These are phyloP conservation scores for Anastatica hierochuntica DNA, from an alignment of 345 rosid genomes.

Conservation along the genomic window DNA sequence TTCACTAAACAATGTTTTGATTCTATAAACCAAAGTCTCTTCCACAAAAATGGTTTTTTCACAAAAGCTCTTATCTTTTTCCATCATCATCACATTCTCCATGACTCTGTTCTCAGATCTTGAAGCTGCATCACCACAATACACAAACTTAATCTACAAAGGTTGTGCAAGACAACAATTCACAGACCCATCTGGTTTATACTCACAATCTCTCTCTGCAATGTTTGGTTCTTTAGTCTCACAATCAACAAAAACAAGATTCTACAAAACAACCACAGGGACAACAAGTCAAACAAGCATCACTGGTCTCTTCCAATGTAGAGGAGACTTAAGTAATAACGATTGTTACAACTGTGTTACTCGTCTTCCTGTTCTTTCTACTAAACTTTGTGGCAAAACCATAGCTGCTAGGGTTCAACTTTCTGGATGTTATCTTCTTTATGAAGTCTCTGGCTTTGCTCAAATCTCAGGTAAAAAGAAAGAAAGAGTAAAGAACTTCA, in stretches of 20 bases:
- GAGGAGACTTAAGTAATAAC: conserved; percentile 66
- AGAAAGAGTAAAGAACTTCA: too few relatives aligned
- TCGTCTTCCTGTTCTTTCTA: conserved; percentile 64
- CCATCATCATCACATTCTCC: conserved; percentile 24
- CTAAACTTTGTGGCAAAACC: conserved; percentile 67
- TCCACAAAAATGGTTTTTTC: conserved; percentile 18
- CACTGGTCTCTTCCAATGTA: conserved; percentile 85
- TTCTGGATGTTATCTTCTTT: conserved; percentile 73
- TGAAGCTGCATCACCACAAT: conserved; percentile 53
- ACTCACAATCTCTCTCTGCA: conserved; percentile 85
- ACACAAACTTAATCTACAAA: conserved; percentile 67
- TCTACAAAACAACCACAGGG: conserved; percentile 79
- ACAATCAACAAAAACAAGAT: conserved; percentile 72
- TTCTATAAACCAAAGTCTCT: too few relatives aligned
- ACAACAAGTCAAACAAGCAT: conserved; percentile 57
- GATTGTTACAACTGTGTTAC: conserved; percentile 94
- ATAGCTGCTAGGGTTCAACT: conserved; percentile 81
- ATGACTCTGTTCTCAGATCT: conserved; percentile 35
- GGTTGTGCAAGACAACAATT: conserved; percentile 77
- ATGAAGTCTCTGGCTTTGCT: conserved; percentile 73
- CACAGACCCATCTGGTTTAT: conserved; percentile 73
- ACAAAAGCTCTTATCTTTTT: too few relatives aligned
- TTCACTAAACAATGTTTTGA: too few relatives aligned
- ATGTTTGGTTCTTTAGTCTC: conserved; percentile 72
- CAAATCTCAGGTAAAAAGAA: conserved; percentile 54